Evolutionary conservation across 2,329 filamentous ascomycete species (phyloP).

Genomic region (Aureobasidium vineae): DNA sequence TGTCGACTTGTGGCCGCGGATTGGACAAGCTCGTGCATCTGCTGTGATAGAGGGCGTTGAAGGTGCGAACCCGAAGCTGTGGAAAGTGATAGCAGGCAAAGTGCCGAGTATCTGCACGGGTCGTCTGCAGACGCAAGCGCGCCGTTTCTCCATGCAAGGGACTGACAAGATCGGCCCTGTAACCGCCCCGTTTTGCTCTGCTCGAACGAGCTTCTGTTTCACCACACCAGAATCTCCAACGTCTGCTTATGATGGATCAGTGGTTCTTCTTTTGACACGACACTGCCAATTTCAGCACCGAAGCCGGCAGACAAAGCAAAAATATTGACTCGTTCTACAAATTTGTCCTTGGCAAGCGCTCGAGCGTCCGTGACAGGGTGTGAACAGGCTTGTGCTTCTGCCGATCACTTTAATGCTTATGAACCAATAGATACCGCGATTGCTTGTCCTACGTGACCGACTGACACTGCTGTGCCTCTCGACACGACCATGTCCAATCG

Average conservation of each 20-base stretch:
- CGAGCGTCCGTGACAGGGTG: constrained; percentile 15
- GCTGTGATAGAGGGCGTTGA: constrained; percentile 1
- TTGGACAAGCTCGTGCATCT: neutral
- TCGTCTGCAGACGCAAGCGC: constrained; percentile 6
- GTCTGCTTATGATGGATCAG: neutral
- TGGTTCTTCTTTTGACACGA: neutral
- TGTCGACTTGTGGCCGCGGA: neutral
- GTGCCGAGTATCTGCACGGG: constrained; percentile 13
- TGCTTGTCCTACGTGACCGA: neutral
- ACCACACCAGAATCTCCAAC: neutral
- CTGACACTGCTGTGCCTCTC: constrained; percentile 13
- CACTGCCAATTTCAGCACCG: neutral
- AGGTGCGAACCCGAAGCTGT: constrained; percentile 12
- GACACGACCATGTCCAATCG: neutral
- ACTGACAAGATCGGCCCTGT: constrained; percentile 17
- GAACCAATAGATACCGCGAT: neutral
- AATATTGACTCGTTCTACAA: neutral
- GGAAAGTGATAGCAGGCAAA: neutral
- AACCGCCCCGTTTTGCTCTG: constrained; percentile 5
- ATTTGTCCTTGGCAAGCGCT: constrained; percentile 2
- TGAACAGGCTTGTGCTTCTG: constrained; percentile 17
- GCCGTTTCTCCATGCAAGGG: constrained; percentile 17
- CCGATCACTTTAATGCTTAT: constrained; percentile 8
- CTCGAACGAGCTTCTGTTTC: constrained; percentile 21
- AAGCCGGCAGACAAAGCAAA: neutral